These are phyloP conservation scores for Pleomassaria siparia DNA, from an alignment of 2,329 filamentous ascomycete genomes.

Conservation along the genomic window DNA sequence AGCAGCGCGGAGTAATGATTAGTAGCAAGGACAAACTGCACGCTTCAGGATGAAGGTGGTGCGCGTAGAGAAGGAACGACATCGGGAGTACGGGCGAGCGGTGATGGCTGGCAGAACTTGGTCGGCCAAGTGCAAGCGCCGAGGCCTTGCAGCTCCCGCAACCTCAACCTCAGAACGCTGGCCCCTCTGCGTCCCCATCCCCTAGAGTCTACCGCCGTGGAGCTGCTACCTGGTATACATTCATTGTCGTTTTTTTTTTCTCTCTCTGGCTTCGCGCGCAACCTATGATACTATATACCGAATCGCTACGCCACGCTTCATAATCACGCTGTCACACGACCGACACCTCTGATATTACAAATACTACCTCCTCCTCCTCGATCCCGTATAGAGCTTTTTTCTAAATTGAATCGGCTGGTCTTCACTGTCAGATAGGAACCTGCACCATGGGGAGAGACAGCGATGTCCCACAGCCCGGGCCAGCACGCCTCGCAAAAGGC, in stretches of 20 bases:
- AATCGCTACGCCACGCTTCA: slow-evolving; percentile 30
- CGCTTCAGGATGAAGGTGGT: background rate
- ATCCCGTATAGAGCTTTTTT: background rate
- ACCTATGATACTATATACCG: slow-evolving; percentile 22
- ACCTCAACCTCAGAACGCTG: slow-evolving; percentile 12
- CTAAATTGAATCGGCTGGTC: background rate
- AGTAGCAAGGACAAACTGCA: background rate
- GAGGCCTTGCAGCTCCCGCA: slow-evolving; percentile 13
- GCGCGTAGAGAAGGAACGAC: background rate
- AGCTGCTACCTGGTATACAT: slow-evolving; percentile 5
- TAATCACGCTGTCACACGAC: slow-evolving; percentile 36
- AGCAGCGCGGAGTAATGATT: background rate
- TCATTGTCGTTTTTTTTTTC: slow-evolving; percentile 2
- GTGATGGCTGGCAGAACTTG: slow-evolving; percentile 3
- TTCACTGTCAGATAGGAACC: background rate
- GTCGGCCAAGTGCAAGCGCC: slow-evolving; percentile 12
- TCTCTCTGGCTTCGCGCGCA: slow-evolving; percentile 8
- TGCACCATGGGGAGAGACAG: slow-evolving; percentile 52
- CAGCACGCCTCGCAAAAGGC: slow-evolving; percentile 79
- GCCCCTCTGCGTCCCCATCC: slow-evolving; percentile 10
- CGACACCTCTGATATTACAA: slow-evolving; percentile 11
- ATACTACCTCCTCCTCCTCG: slow-evolving; percentile 8
- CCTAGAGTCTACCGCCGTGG: slow-evolving; percentile 5
- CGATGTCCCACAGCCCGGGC: slow-evolving; percentile 83
- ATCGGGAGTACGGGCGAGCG: too few relatives aligned